Evolutionary conservation across 768 basidiomycete species (phyloP).

Genomic region (Amanita molliuscula): DNA sequence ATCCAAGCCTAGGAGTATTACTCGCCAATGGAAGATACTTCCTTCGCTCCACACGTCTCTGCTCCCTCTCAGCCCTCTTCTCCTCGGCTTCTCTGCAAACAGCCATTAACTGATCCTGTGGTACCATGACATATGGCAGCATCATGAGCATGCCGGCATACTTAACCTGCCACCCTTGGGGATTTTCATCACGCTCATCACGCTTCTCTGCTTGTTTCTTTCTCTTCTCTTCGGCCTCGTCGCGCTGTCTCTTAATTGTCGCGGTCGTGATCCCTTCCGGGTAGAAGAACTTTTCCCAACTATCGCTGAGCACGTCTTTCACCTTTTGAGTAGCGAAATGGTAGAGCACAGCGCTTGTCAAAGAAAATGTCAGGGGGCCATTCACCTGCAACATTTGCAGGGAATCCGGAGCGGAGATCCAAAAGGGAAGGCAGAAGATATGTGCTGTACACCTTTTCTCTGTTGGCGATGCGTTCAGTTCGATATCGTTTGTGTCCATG

Average conservation of each 20-base stretch:
- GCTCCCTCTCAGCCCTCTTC: slow-evolving; percentile 7
- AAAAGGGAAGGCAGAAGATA: not conserved
- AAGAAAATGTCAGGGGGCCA: not conserved
- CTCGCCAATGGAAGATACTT: too few relatives aligned
- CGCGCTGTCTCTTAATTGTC: not conserved
- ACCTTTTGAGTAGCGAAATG: not conserved
- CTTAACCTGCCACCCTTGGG: not conserved
- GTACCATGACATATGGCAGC: slow-evolving; percentile 2
- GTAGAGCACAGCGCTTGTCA: not conserved
- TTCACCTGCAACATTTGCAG: not conserved
- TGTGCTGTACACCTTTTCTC: not conserved
- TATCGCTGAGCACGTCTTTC: not conserved
- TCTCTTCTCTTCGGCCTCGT: not conserved
- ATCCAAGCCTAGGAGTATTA: too few relatives aligned
- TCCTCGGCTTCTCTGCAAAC: slow-evolving; percentile 8
- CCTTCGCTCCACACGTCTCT: slow-evolving; percentile 6
- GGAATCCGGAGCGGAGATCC: not conserved
- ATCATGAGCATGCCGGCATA: not conserved
- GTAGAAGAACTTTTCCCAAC: not conserved
- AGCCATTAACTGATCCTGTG: slow-evolving; percentile 7
- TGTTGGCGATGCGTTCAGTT: not conserved
- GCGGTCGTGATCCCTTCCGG: not conserved
- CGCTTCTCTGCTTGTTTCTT: not conserved
- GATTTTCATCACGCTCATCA: not conserved
- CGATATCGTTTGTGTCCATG: not conserved